These are phyloP conservation scores for Tylopilus sp. DNA, from an alignment of 1,284 basidiomycete genomes.

Conservation along the genomic window DNA sequence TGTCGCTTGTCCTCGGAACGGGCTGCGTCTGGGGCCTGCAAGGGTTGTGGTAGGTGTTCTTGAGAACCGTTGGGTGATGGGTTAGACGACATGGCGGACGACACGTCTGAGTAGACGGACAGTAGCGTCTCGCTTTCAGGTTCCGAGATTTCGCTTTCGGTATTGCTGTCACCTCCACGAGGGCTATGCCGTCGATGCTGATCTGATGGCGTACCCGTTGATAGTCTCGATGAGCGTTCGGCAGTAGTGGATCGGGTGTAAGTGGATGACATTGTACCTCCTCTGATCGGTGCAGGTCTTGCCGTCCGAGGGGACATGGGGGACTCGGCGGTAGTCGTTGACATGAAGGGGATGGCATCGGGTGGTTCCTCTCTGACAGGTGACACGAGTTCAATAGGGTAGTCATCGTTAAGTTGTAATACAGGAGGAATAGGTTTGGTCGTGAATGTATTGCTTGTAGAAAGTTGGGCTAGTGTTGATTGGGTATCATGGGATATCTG, in stretches of 20 bases:
- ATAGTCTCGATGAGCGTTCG: conserved; percentile 37
- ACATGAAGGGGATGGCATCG: conserved; percentile 62
- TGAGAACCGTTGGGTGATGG: conserved; percentile 44
- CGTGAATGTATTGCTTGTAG: conserved; percentile 38
- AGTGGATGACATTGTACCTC: conserved; percentile 25
- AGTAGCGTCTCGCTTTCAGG: conserved; percentile 43
- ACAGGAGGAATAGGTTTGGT: conserved; percentile 38
- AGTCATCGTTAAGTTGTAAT: conserved; percentile 42
- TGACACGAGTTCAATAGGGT: conserved; percentile 33
- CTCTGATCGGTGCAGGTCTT: conserved; percentile 21
- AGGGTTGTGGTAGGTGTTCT: conserved; percentile 33
- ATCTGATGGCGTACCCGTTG: conserved; percentile 45
- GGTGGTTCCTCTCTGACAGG: conserved; percentile 14
- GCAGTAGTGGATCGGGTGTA: not conserved
- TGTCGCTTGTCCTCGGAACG: conserved; percentile 20
- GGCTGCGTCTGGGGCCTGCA: not conserved
- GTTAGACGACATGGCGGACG: conserved; percentile 49
- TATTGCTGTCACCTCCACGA: conserved; percentile 46
- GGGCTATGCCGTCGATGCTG: conserved; percentile 34
- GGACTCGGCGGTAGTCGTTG: conserved; percentile 60
- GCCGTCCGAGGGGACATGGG: conserved; percentile 40
- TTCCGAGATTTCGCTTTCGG: conserved; percentile 58
- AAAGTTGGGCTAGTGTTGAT: conserved; percentile 32
- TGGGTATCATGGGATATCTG: conserved; percentile 37
- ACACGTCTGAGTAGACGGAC: conserved; percentile 54